Evolutionary conservation across 108 stramenopile species (phyloP), one percentile per base, ranked within the genome.

Genomic region (Cyclotella atomus): DNA sequence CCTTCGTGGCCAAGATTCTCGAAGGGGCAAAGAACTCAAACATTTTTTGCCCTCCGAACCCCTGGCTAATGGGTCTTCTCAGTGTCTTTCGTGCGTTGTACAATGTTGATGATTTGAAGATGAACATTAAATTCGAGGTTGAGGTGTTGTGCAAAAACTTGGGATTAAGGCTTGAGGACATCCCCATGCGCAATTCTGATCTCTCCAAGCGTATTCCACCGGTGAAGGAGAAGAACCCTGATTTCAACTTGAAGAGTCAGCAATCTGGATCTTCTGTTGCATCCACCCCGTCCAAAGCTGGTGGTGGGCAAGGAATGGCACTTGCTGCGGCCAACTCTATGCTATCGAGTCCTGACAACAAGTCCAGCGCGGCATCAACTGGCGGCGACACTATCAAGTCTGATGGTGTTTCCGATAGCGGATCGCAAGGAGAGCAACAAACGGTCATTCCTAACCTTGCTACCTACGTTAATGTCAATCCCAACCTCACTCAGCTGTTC

Each of bases 41-140:
- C 20, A 88, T 97, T 19, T 99, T 99, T 77, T 86, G 91, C 46
- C 97, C 97, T n/a, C 98, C 98, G 0, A 99, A 99, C 79, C 99
- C 99, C 28, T 99, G 99, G 99, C 72, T 98, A 16, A 98, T 98
- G 97, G 98, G 97, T 21, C 81, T 99, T 53, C 70, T 99, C 35
- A 85, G 96, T 36, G 93, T 97, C 4, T 90, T 99, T 66, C 88
- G 94, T 14, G 95, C 97, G 9, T 78, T 97, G 19, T 98, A 98
- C 87, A 88, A 93, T 53, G 95, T 99, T 33, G 92, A 97, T 32
- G 96, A 98, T 60, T 87, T 99, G 71, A 99, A 99, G 82, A 97
- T 99, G 93, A 99, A 99, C 76, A 97, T 99, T 85, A 98, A 98
- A 76, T 99, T 99, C 67, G 99, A 98, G 78, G 93, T 99, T 34